phyloP scores from a whole-genome alignment of 169 alveolate genomes.

The Cryptosporidium viatorum region DNA sequence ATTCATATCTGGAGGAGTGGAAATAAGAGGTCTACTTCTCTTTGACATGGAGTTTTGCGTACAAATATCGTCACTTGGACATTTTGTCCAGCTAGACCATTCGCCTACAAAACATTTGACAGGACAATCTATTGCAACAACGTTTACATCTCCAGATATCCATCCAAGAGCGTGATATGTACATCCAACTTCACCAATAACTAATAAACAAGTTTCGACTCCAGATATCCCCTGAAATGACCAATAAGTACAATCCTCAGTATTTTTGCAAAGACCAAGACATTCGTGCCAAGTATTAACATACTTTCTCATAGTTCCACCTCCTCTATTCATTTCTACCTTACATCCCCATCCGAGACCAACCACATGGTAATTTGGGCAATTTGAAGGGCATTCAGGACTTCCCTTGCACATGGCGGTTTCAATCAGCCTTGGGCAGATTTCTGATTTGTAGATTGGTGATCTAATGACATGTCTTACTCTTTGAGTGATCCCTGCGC shows the following conservation, averaged over 20 bases:
- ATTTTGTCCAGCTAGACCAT: slow-evolving; percentile 57
- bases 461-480: slow-evolving; percentile 76
- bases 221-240: slow-evolving; percentile 74
- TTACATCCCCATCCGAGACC: slow-evolving; percentile 75
- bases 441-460: slow-evolving; percentile 54
- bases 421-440: slow-evolving; percentile 62
- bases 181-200: slow-evolving; percentile 74
- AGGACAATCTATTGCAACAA: slow-evolving; percentile 72
- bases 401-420: slow-evolving; percentile 75
- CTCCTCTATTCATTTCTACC: slow-evolving; percentile 69
- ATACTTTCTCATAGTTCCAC: slow-evolving; percentile 72
- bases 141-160: slow-evolving; percentile 71
- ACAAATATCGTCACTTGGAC: slow-evolving; percentile 42
- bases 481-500: slow-evolving; percentile 76
- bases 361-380: slow-evolving; percentile 74
- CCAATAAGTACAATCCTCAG: slow-evolving; percentile 70
- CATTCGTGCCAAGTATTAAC: slow-evolving; percentile 74
- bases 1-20: slow-evolving; percentile 76
- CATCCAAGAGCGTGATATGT: slow-evolving; percentile 73
- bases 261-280: slow-evolving; percentile 56
- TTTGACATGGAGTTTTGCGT: slow-evolving; percentile 57
- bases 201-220: slow-evolving; percentile 56
- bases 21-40: slow-evolving; percentile 67
- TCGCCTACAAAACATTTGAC: slow-evolving; percentile 73
- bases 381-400: slow-evolving; percentile 58